Conservation (phyloP, 768 basidiomycete species). For the Lyophyllum atratum region DNA sequence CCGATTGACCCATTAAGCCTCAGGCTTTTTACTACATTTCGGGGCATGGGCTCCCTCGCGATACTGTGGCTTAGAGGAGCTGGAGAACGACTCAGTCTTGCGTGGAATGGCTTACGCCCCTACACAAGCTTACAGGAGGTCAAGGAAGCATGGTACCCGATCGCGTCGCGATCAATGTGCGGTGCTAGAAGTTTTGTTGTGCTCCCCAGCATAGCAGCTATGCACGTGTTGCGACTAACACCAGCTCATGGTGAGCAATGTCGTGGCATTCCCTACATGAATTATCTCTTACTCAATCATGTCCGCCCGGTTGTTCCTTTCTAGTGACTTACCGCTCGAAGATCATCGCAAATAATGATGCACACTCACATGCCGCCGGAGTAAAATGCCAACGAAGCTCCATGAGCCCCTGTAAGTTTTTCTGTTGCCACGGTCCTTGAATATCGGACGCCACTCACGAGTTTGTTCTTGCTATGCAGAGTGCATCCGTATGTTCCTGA, state of each 20-base stretch:
- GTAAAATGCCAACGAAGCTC: not conserved
- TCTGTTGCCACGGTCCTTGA: not conserved
- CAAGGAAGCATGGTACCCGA: slow-evolving; percentile 2
- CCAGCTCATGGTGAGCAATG: not conserved
- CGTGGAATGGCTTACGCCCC: not conserved
- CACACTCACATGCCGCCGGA: not conserved
- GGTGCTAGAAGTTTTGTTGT: not conserved
- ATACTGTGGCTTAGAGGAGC: not conserved
- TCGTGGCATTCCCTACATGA: not conserved
- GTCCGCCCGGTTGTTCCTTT: not conserved
- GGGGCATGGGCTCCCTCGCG: not conserved
- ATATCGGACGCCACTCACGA: slow-evolving; percentile 2
- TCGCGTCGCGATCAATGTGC: slow-evolving; percentile 4
- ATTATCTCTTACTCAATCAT: not conserved
- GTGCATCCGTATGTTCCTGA: slow-evolving; percentile 17
- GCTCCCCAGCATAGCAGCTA: not conserved
- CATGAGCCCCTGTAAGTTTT: not conserved
- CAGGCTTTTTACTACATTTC: not conserved
- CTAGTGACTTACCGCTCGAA: not conserved
- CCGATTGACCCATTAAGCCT: not conserved
- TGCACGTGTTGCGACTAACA: not conserved
- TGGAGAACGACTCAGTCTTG: not conserved
- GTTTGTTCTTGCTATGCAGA: not conserved
- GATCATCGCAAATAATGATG: not conserved
- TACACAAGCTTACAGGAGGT: not conserved